phyloP scores from a whole-genome alignment of 768 basidiomycete genomes.

The Rubroboletus satanas region DNA sequence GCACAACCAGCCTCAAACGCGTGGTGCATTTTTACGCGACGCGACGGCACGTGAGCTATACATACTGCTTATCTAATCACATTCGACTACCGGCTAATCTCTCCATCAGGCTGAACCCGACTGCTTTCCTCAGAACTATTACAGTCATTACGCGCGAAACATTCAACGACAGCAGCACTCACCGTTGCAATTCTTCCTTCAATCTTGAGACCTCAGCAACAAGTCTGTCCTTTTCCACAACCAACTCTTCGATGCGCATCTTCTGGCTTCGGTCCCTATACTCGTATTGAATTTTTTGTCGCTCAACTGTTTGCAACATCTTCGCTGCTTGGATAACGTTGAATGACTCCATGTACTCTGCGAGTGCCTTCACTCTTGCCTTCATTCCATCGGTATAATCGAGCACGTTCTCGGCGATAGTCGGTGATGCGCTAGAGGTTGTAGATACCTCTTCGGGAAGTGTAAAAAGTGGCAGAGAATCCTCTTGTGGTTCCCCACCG shows the following conservation, averaged over 20 bases:
- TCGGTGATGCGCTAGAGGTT: constrained; percentile 19
- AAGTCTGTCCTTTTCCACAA: constrained; percentile 16
- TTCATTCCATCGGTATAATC: constrained; percentile 23
- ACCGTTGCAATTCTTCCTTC: constrained; percentile 17
- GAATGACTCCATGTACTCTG: constrained; percentile 28
- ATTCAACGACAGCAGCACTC: neutral
- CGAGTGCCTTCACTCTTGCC: constrained; percentile 21
- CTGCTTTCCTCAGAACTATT: constrained; percentile 7
- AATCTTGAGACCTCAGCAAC: constrained; percentile 13
- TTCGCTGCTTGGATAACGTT: constrained; percentile 17
- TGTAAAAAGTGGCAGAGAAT: constrained; percentile 20
- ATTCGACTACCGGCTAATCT: neutral
- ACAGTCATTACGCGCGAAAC: neutral
- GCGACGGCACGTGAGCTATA: constrained; percentile 23
- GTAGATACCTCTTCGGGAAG: constrained; percentile 11
- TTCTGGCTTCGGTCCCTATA: constrained; percentile 23
- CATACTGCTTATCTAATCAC: constrained; percentile 22
- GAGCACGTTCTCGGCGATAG: constrained; percentile 25
- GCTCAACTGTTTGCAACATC: constrained; percentile 14
- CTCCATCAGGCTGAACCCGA: constrained; percentile 6
- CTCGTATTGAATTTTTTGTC: constrained; percentile 24
- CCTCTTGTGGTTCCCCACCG: constrained; percentile 1
- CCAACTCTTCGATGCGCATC: constrained; percentile 19
- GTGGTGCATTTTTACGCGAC: constrained; percentile 23
- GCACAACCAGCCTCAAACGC: constrained; percentile 10